phyloP scores from a whole-genome alignment of 2,329 filamentous ascomycete genomes.

The Phaeosphaeriaceae sp. region DNA sequence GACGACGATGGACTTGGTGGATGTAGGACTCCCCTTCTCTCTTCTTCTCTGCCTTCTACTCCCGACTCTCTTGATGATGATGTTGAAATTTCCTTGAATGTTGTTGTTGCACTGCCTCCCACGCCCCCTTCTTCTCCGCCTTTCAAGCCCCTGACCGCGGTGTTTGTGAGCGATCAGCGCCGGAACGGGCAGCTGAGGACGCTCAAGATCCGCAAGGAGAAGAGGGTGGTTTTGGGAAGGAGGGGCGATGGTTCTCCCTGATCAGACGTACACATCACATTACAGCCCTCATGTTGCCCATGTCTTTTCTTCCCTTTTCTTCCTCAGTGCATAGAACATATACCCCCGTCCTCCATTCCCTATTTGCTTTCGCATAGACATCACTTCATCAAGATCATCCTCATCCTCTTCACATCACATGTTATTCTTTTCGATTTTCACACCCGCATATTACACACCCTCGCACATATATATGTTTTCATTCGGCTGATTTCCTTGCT shows the following conservation, averaged over 20 bases:
- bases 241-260: slow-evolving; percentile 19
- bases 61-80: slow-evolving; percentile 16
- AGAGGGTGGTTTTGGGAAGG: slow-evolving; percentile 26
- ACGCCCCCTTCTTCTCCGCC: slow-evolving; percentile 47
- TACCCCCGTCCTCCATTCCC: neutral
- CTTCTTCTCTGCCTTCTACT: slow-evolving; percentile 27
- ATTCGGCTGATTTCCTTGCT: slow-evolving; percentile 41
- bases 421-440: too few species aligned
- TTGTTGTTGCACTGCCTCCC: slow-evolving; percentile 28
- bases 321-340: slow-evolving; percentile 2
- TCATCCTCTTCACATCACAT: neutral
- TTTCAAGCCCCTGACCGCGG: slow-evolving; percentile 41
- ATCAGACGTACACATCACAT: neutral
- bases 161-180: slow-evolving; percentile 37
- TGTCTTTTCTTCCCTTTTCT: slow-evolving; percentile 5
- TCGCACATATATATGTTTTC: slow-evolving; percentile 10
- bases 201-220: slow-evolving; percentile 21
- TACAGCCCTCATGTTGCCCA: neutral
- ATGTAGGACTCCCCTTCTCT: slow-evolving; percentile 65
- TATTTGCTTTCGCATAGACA: slow-evolving; percentile 8
- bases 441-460: neutral
- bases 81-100: slow-evolving; percentile 17
- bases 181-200: slow-evolving; percentile 26
- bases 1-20: slow-evolving; percentile 91
- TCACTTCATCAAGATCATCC: neutral